Conservation (phyloP, 305 asterid species). For the Fraxinus greggii region DNA sequence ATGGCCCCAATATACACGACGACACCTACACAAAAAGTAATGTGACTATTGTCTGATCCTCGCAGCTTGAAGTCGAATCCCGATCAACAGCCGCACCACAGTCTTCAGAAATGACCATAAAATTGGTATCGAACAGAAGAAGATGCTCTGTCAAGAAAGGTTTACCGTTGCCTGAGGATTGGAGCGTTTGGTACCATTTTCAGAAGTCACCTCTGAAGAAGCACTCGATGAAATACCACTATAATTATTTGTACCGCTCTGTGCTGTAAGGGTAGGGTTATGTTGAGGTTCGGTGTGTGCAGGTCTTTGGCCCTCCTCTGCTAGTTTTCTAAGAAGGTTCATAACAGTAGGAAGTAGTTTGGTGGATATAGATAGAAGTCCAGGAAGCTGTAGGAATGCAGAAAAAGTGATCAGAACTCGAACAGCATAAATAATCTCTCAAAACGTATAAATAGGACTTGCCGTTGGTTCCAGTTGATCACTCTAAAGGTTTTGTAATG, state of each 20-base stretch:
- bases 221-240: conserved; percentile 57
- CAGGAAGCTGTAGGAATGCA: conserved; percentile 67
- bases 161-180: conserved; percentile 47
- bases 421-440: neutral
- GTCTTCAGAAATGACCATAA: neutral
- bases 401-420: neutral
- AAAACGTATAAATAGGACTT: neutral
- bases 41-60: conserved; percentile 30
- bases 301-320: conserved; percentile 81
- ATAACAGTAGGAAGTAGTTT: conserved; percentile 89
- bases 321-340: conserved; percentile 82
- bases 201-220: conserved; percentile 65
- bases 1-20: conserved; percentile 22
- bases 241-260: conserved; percentile 25
- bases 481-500: neutral
- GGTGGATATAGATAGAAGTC: conserved; percentile 78
- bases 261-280: conserved; percentile 40
- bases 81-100: neutral
- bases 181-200: conserved; percentile 63
- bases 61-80: neutral
- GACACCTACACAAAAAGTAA: conserved; percentile 34
- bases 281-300: conserved; percentile 49
- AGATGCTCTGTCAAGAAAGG: conserved; percentile 21
- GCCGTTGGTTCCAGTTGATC: neutral
- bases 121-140: neutral